Percentiles rank a stretch among this genome's conserved stretches.
These are phyloP conservation scores for Mycosphaerella sp. DNA, from an alignment of 2,329 filamentous ascomycete genomes.

Conservation along the genomic window DNA sequence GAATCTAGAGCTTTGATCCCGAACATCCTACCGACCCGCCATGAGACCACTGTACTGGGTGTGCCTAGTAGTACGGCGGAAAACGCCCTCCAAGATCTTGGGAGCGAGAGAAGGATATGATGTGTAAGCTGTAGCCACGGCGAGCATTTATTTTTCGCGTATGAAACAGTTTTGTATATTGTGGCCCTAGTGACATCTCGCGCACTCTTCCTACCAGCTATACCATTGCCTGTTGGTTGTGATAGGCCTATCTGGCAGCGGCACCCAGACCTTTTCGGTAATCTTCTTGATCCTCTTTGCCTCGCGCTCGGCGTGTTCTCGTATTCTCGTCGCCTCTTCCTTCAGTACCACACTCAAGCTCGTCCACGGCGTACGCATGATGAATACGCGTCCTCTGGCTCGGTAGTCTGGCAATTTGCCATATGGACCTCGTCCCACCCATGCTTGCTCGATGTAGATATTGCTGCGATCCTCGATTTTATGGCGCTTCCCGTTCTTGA, in stretches of 20 bases:
- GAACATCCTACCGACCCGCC: too few relatives aligned
- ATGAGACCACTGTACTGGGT: too few relatives aligned
- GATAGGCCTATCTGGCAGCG: constrained; percentile 78
- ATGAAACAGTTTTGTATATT: too few relatives aligned
- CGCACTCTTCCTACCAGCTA: constrained; percentile 60
- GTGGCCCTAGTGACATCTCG: too few relatives aligned
- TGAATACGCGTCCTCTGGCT: constrained; percentile 65
- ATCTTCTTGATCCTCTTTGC: constrained; percentile 69
- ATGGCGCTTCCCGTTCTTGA: constrained; percentile 69
- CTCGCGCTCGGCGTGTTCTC: constrained; percentile 70
- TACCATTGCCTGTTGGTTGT: constrained; percentile 80
- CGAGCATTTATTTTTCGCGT: too few relatives aligned
- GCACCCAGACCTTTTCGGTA: constrained; percentile 70
- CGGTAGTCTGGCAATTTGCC: constrained; percentile 61
- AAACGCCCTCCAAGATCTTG: too few relatives aligned
- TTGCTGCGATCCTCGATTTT: constrained; percentile 66
- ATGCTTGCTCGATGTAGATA: constrained; percentile 87
- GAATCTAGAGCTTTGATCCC: too few relatives aligned
- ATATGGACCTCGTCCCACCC: constrained; percentile 73
- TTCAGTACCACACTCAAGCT: constrained; percentile 76
- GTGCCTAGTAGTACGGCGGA: too few relatives aligned
- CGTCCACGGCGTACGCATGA: constrained; percentile 65
- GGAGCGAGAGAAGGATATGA: too few relatives aligned
- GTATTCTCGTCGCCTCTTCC: constrained; percentile 84
- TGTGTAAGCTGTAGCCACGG: too few relatives aligned